phyloP scores from a whole-genome alignment of 257 asterid genomes.

The Leptodermis oblonga region DNA sequence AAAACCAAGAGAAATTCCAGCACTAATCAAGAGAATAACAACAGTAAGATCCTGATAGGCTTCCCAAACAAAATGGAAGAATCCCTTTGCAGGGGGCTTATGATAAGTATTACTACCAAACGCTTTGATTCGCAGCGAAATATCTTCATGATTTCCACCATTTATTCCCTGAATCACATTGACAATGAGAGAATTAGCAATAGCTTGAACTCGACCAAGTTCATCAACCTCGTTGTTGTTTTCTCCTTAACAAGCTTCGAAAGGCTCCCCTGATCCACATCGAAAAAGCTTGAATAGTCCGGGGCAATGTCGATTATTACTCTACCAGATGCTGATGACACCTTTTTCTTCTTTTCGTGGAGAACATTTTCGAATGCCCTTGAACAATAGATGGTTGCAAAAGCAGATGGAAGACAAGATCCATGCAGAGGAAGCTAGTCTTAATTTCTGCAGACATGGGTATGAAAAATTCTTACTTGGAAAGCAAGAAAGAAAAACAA shows the following conservation, averaged over 20 bases:
- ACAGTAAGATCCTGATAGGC: constrained; percentile 31
- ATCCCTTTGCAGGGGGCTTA: constrained; percentile 21
- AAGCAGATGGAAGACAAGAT: too few species aligned
- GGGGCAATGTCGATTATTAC: constrained; percentile 2
- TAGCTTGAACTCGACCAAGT: constrained; percentile 30
- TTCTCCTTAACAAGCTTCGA: constrained; percentile 34
- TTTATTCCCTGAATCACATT: constrained; percentile 23
- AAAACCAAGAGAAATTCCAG: constrained; percentile 35
- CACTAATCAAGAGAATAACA: constrained; percentile 31
- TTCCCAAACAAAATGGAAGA: constrained; percentile 29
- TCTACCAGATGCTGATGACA: constrained; percentile 6
- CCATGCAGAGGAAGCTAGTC: too few species aligned
- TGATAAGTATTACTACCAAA: constrained; percentile 36
- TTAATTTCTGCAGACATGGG: constrained; percentile 12
- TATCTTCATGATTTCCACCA: constrained; percentile 19
- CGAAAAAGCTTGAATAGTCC: constrained; percentile 9
- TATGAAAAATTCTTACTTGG: too few species aligned
- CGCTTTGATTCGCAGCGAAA: constrained; percentile 21
- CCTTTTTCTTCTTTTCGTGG: background rate
- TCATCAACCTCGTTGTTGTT: constrained; percentile 16
- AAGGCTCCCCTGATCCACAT: constrained; percentile 21
- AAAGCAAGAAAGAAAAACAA: too few species aligned
- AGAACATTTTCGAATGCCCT: constrained; percentile 23
- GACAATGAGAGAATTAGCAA: constrained; percentile 24
- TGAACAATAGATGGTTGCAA: constrained; percentile 33